phyloP scores from a whole-genome alignment of 441 rosid species.

The Gossypium schwendimanii region DNA sequence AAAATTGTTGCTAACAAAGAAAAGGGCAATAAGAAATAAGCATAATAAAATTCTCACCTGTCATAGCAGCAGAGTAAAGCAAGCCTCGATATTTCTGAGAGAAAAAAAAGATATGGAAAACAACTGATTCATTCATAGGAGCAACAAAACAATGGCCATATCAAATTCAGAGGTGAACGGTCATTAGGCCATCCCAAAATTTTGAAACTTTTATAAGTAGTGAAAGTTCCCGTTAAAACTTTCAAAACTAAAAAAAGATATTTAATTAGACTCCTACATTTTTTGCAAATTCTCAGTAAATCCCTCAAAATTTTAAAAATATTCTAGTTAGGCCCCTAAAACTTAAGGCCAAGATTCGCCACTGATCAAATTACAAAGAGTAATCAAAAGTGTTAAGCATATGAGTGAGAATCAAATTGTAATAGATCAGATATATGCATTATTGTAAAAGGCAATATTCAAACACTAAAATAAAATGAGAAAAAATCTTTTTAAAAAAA shows the following conservation, averaged over 20 bases:
- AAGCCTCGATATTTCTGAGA: slow-evolving; percentile 51
- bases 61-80: slow-evolving; percentile 59
- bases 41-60: slow-evolving; percentile 33
- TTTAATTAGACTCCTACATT: no score
- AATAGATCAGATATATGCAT: background rate
- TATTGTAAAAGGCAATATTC: background rate
- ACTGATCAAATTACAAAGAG: no score
- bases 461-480: background rate
- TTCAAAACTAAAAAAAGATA: no score
- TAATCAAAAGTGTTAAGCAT: background rate
- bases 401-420: background rate
- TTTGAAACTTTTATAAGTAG: no score
- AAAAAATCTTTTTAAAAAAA: background rate
- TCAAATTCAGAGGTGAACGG: background rate
- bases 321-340: no score
- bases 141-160: background rate
- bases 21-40: background rate
- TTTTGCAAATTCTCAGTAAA: no score
- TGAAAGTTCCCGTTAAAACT: no score
- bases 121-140: background rate
- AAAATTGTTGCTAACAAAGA: background rate
- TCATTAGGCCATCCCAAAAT: no score
- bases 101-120: slow-evolving; percentile 9
- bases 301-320: no score
- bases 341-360: no score